Conservation (phyloP, 345 rosid genomes). For the Hibiscus trionum region DNA sequence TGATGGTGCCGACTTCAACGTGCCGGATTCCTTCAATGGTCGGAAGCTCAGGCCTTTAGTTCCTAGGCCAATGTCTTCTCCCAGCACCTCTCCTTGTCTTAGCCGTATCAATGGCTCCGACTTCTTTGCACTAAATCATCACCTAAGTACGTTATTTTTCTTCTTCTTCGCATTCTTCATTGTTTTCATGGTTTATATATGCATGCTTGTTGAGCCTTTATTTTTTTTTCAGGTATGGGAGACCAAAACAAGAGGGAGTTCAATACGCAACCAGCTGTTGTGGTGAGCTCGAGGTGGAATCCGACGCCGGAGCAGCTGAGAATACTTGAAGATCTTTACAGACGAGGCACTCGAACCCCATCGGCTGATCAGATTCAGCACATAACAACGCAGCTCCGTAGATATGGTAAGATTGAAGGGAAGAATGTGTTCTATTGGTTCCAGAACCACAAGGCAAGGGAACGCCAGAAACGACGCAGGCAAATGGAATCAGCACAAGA, state of each 20-base stretch:
- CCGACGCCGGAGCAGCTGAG: constrained; percentile 93
- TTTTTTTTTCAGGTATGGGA: constrained; percentile 16
- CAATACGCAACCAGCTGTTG: constrained; percentile 44
- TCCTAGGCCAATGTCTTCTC: background rate
- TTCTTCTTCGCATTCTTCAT: constrained; percentile 32
- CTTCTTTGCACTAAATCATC: background rate
- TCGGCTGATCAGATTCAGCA: constrained; percentile 88
- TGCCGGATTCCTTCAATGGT: constrained; percentile 49
- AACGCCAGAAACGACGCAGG: constrained; percentile 77
- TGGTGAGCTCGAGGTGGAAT: constrained; percentile 89
- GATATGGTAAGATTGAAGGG: constrained; percentile 94
- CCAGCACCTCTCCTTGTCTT: constrained; percentile 5
- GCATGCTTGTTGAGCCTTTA: background rate
- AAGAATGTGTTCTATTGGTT: constrained; percentile 98
- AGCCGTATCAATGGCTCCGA: constrained; percentile 28
- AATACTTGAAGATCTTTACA: constrained; percentile 78
- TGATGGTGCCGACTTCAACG: constrained; percentile 57
- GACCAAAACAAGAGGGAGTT: constrained; percentile 68
- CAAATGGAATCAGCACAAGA: constrained; percentile 56
- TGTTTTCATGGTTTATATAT: background rate
- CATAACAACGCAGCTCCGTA: constrained; percentile 72
- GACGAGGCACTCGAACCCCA: constrained; percentile 87
- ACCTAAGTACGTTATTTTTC: constrained; percentile 2
- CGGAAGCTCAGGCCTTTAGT: constrained; percentile 50
- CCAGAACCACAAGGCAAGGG: constrained; percentile 95